These are phyloP conservation scores for Incumbomyces lentus DNA, from an alignment of 2,329 filamentous ascomycete species.

Conservation along the genomic window DNA sequence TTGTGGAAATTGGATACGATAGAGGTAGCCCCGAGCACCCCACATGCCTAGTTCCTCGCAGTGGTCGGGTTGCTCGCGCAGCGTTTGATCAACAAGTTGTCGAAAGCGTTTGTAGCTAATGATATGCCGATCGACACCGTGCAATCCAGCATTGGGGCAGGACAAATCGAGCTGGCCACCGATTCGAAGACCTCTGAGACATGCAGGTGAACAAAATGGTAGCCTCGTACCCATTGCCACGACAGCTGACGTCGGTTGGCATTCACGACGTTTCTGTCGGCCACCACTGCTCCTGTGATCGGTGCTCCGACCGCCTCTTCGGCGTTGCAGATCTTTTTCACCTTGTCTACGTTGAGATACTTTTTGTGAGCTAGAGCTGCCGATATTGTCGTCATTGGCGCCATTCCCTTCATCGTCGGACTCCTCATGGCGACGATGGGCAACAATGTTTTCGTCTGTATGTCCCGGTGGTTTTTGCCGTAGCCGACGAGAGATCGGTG, in stretches of 20 bases:
- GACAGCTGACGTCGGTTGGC: slow-evolving; percentile 30
- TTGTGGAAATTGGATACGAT: slow-evolving; percentile 23
- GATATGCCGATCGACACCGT: slow-evolving; percentile 13
- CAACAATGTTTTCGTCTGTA: neutral
- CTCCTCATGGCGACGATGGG: slow-evolving; percentile 10
- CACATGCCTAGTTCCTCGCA: slow-evolving; percentile 21
- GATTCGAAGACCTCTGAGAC: too few species aligned
- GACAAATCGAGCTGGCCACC: too few species aligned
- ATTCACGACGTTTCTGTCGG: slow-evolving; percentile 25
- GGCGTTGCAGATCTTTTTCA: slow-evolving; percentile 7
- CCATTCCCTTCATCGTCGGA: slow-evolving; percentile 16
- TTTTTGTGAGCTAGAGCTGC: neutral
- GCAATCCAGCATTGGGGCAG: too few species aligned
- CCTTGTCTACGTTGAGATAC: neutral
- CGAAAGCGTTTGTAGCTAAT: slow-evolving; percentile 16
- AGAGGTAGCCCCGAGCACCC: slow-evolving; percentile 22
- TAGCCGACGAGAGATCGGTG: slow-evolving; percentile 10
- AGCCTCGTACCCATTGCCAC: slow-evolving; percentile 24
- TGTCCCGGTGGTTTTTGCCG: too few species aligned
- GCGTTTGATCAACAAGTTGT: slow-evolving; percentile 8
- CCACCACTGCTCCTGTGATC: slow-evolving; percentile 29
- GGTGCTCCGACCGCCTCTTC: slow-evolving; percentile 25
- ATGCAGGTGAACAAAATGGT: too few species aligned
- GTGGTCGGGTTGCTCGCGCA: slow-evolving; percentile 8
- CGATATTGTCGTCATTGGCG: slow-evolving; percentile 12